Evolutionary conservation across 208 protist genomes (phyloP).

Genomic region (Trypanosoma scelopori): DNA sequence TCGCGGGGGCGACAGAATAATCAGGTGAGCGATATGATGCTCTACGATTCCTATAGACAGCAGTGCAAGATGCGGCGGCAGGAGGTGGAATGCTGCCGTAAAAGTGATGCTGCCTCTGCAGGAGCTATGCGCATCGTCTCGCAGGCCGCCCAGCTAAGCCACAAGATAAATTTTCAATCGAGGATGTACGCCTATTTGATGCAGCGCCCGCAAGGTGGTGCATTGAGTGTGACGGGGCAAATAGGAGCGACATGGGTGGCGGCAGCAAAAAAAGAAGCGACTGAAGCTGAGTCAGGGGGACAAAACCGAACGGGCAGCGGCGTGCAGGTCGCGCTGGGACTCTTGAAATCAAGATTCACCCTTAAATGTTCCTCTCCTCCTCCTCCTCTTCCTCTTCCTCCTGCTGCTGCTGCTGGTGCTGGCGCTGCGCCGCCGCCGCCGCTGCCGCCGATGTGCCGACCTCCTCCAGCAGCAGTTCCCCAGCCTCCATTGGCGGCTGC

Average conservation of each 20-base stretch:
- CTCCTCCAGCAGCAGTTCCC: background rate
- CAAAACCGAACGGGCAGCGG: background rate
- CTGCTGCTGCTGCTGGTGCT: too few species aligned
- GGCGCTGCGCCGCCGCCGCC: too few species aligned
- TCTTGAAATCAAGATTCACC: slow-evolving; percentile 17
- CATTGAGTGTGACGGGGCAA: background rate
- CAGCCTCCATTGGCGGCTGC: background rate
- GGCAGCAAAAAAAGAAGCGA: too few species aligned
- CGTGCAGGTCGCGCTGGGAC: slow-evolving; percentile 10
- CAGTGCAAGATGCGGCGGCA: background rate
- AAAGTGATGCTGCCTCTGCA: background rate
- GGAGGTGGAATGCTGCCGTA: background rate
- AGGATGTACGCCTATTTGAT: slow-evolving; percentile 5
- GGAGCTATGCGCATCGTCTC: slow-evolving; percentile 7
- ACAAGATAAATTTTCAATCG: slow-evolving; percentile 10
- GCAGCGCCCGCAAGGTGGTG: background rate
- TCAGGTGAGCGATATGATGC: background rate
- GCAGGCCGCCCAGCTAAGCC: background rate
- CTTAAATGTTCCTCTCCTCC: background rate
- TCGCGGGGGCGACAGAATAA: background rate
- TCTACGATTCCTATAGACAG: slow-evolving; percentile 11
- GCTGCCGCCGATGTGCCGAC: background rate
- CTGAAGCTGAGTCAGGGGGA: too few species aligned
- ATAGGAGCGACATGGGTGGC: background rate
- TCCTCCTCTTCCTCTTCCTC: too few species aligned